Base-by-base conservation (phyloP, 1,284 basidiomycete genomes). In the Pascua sp. region DNA sequence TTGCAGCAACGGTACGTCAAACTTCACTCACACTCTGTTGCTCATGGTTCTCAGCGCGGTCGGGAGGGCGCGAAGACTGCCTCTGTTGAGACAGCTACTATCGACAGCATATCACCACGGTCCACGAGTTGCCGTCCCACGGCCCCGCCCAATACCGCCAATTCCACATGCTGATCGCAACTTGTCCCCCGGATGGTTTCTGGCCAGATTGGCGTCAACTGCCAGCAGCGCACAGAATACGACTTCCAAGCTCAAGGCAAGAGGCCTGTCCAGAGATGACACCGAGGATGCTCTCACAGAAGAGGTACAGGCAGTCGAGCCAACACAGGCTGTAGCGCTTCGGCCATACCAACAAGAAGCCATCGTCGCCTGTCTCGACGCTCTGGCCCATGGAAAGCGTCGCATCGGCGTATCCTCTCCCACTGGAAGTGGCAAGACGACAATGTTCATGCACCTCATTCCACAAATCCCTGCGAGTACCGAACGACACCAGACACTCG, bases 371-470 rank as follows among this genome's bases (percentile, higher is more conserved):
- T 96, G 93, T 69, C 79, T 87, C 3, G 81, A 83, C 11, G 89
- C 92, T 1, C 79, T 97, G 17, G 69, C 77, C 24, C 84, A 85
- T 13, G 82, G 80, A 5, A 56, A 78, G 36, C 84, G 84, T 2
- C 86, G 93, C 18, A 89, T 97, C 48, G 93, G 93, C n/a, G 90
- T 95, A 18, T 94, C 89, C 12, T 81, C 92, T 1, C 92, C 93
- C 11, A 96, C 94, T 17, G 91, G 91, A 11, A 85, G 89, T 36
- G 94, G 94, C 9, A 98, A 98, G 76, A 97, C 94, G 0, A 90
- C 90, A 1, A 89, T 94, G 57, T 98, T 94, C 64, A 86, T 92
- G 51, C 84, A 85, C 7, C 81, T 94, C 16, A 80, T 94, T 11
- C 84, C 86, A 1, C 54, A 51, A 15, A 56, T 72, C 24, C 24